Conservation (phyloP, 2,329 filamentous ascomycete genomes). For the Monosporascus sp. region DNA sequence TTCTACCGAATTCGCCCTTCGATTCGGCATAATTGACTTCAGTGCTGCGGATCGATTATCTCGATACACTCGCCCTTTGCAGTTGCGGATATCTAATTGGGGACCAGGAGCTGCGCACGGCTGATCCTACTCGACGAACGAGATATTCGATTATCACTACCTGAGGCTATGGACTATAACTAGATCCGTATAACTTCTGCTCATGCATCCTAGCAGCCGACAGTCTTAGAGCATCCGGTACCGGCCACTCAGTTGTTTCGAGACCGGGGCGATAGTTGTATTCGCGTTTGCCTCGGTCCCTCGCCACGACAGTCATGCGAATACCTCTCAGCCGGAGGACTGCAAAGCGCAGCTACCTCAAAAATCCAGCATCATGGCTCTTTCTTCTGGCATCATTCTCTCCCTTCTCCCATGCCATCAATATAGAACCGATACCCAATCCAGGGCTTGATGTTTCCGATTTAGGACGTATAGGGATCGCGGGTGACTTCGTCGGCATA, state of each 20-base stretch:
- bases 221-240: not conserved
- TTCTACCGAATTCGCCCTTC: not conserved
- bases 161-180: not conserved
- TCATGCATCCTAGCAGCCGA: not conserved
- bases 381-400: constrained; percentile 36
- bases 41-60: not conserved
- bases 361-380: constrained; percentile 23
- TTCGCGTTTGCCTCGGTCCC: constrained; percentile 18
- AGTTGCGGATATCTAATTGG: not conserved
- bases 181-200: not conserved
- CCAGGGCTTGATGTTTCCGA: constrained; percentile 72
- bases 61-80: not conserved
- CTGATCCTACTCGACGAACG: not conserved
- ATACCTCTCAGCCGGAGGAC: constrained; percentile 37
- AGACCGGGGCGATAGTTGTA: constrained; percentile 17
- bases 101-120: not conserved
- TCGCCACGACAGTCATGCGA: constrained; percentile 37
- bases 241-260: not conserved
- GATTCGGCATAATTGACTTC: not conserved
- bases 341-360: constrained; percentile 29
- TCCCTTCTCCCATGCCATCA: constrained; percentile 43
- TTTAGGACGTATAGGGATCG: constrained; percentile 78
- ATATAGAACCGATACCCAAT: constrained; percentile 57
- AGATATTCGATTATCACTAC: not conserved
- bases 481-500: constrained; percentile 85